These are phyloP conservation scores for Gonium pectorale DNA, from an alignment of 139 green algal genomes.

Conservation along the genomic window DNA sequence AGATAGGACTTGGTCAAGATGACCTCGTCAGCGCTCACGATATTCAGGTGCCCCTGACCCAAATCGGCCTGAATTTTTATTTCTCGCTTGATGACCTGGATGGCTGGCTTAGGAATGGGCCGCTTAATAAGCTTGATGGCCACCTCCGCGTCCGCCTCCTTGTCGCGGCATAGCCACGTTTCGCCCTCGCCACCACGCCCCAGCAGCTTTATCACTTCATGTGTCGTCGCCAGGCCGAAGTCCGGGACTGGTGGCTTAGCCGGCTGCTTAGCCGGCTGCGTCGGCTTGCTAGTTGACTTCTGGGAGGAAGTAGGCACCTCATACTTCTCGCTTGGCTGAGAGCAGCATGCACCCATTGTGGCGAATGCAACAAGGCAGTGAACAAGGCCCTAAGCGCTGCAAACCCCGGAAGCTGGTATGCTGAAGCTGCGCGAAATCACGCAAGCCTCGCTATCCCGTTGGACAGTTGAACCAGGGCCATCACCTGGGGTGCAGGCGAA, in stretches of 20 bases:
- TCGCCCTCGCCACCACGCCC: slow-evolving; percentile 70
- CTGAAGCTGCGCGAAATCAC: too few species aligned
- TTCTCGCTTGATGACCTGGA: slow-evolving; percentile 74
- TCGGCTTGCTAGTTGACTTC: neutral
- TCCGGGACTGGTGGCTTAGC: slow-evolving; percentile 47
- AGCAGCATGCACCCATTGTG: slow-evolving; percentile 40
- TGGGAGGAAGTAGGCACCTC: neutral
- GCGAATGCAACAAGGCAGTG: too few species aligned
- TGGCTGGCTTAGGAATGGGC: slow-evolving; percentile 67
- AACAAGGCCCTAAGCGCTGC: too few species aligned
- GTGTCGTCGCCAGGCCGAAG: slow-evolving; percentile 59
- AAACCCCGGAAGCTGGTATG: too few species aligned
- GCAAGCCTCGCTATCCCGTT: too few species aligned
- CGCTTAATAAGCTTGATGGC: slow-evolving; percentile 77
- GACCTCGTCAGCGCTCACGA: slow-evolving; percentile 73
- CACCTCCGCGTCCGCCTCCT: slow-evolving; percentile 51
- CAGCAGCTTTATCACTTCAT: slow-evolving; percentile 66
- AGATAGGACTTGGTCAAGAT: slow-evolving; percentile 68
- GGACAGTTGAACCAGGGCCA: too few species aligned
- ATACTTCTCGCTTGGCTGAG: neutral
- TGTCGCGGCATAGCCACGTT: slow-evolving; percentile 67
- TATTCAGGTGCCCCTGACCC: slow-evolving; percentile 74
- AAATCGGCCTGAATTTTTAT: slow-evolving; percentile 77
- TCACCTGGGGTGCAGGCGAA: too few species aligned
- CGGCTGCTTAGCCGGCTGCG: neutral